Percentiles rank a stretch among this genome's conserved stretches.
phyloP scores from a whole-genome alignment of 1,139 yeast species.

The Suhomyces yuchorum region DNA sequence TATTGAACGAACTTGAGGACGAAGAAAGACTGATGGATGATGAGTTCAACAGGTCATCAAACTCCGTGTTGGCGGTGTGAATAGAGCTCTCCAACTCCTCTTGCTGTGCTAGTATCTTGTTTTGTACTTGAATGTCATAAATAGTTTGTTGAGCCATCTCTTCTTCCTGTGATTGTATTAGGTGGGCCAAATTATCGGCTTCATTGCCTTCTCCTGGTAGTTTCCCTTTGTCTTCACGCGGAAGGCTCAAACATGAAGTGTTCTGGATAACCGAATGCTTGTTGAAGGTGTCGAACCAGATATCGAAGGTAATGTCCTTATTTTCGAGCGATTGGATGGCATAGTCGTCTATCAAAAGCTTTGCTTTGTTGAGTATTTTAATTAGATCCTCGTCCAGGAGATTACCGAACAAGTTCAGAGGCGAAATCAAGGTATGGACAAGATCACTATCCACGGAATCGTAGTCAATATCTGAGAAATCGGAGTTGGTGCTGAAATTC shows the following conservation, averaged over 20 bases:
- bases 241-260: conserved; percentile 16
- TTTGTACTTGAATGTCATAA: conserved; percentile 27
- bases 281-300: conserved; percentile 41
- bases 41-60: conserved; percentile 31
- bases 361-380: conserved; percentile 40
- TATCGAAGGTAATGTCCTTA: conserved; percentile 28
- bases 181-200: conserved; percentile 6
- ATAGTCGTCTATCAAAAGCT: conserved; percentile 28
- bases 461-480: conserved; percentile 6
- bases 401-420: conserved; percentile 32
- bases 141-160: conserved; percentile 31
- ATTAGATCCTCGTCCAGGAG: conserved; percentile 36
- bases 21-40: conserved; percentile 42
- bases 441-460: conserved; percentile 41
- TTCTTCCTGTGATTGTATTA: conserved; percentile 29
- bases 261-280: conserved; percentile 22
- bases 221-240: background rate
- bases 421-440: conserved; percentile 46
- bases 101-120: conserved; percentile 25
- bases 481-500: conserved; percentile 17
- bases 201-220: background rate
- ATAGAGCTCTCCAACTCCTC: conserved; percentile 30
- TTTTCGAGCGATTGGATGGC: conserved; percentile 32
- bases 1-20: conserved; percentile 33
- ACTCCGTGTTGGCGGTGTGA: conserved; percentile 16